Conservation (phyloP, 2,329 filamentous ascomycete species). For the Penicillium concentricum region DNA sequence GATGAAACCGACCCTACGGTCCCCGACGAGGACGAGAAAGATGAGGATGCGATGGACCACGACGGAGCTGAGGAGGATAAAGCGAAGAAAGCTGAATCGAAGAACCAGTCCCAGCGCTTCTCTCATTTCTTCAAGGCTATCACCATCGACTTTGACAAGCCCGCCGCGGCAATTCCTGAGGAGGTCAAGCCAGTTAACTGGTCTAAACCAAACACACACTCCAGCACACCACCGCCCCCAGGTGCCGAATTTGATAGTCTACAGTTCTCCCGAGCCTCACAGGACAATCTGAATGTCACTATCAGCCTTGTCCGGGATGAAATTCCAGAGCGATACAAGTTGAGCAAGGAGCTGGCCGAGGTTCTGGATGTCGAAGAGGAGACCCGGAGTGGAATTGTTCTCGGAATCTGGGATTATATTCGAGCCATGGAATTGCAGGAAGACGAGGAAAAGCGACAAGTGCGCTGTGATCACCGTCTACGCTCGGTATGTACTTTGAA, state of each 20-base stretch:
- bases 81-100: constrained; percentile 28
- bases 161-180: constrained; percentile 41
- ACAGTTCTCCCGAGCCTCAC: constrained; percentile 85
- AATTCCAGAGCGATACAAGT: constrained; percentile 75
- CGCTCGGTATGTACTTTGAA: constrained; percentile 60
- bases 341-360: constrained; percentile 77
- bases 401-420: constrained; percentile 95
- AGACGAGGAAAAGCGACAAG: constrained; percentile 89
- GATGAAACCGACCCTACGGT: constrained; percentile 59
- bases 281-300: constrained; percentile 88
- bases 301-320: constrained; percentile 86
- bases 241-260: constrained; percentile 84
- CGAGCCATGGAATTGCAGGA: constrained; percentile 82
- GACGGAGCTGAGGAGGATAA: constrained; percentile 45
- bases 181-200: constrained; percentile 65
- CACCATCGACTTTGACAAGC: constrained; percentile 52
- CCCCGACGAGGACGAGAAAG: constrained; percentile 48
- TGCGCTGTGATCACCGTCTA: constrained; percentile 82
- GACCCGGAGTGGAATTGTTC: constrained; percentile 80
- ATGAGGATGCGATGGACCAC: constrained; percentile 59
- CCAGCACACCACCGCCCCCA: constrained; percentile 56
- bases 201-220: constrained; percentile 69
- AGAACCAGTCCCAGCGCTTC: constrained; percentile 42
- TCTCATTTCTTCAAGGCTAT: constrained; percentile 54
- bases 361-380: constrained; percentile 84